phyloP scores from a whole-genome alignment of 2,329 filamentous ascomycete species.

The Neoascochyta sp. region DNA sequence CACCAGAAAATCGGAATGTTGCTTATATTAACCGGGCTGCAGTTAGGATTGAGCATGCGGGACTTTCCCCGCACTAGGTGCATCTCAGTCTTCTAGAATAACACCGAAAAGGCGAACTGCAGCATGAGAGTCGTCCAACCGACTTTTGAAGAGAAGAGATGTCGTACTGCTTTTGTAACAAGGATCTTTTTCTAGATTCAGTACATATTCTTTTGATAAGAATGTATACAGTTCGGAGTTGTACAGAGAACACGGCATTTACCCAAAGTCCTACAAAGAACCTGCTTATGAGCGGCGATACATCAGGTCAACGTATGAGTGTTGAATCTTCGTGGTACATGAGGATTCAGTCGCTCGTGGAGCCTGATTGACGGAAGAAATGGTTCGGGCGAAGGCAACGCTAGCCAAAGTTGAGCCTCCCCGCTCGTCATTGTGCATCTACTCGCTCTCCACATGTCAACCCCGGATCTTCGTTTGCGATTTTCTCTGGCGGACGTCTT shows the following conservation, averaged over 20 bases:
- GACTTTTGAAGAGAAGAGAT: not conserved
- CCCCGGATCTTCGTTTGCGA: slow-evolving; percentile 13
- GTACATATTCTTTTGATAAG: too few species aligned
- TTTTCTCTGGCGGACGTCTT: not conserved
- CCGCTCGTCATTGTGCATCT: slow-evolving; percentile 3
- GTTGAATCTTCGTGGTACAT: not conserved
- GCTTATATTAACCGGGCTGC: slow-evolving; percentile 2
- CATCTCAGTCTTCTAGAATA: slow-evolving; percentile 5
- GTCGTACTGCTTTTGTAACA: not conserved
- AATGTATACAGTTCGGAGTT: too few species aligned
- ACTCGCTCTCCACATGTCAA: slow-evolving; percentile 12
- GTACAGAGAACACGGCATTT: not conserved
- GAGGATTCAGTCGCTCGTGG: not conserved
- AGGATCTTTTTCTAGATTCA: not conserved
- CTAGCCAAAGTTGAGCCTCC: slow-evolving; percentile 6
- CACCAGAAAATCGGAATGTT: slow-evolving; percentile 5
- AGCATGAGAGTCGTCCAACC: not conserved
- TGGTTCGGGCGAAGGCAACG: slow-evolving; percentile 14
- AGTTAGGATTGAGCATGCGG: slow-evolving; percentile 1
- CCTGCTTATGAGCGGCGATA: too few species aligned
- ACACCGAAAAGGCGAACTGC: slow-evolving; percentile 2
- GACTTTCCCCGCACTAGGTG: slow-evolving; percentile 9
- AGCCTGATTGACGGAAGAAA: slow-evolving; percentile 28
- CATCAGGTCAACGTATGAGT: too few species aligned
- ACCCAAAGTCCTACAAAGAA: too few species aligned